Evolutionary conservation across 2,329 filamentous ascomycete genomes (phyloP).

Genomic region (Fusarium nanum): DNA sequence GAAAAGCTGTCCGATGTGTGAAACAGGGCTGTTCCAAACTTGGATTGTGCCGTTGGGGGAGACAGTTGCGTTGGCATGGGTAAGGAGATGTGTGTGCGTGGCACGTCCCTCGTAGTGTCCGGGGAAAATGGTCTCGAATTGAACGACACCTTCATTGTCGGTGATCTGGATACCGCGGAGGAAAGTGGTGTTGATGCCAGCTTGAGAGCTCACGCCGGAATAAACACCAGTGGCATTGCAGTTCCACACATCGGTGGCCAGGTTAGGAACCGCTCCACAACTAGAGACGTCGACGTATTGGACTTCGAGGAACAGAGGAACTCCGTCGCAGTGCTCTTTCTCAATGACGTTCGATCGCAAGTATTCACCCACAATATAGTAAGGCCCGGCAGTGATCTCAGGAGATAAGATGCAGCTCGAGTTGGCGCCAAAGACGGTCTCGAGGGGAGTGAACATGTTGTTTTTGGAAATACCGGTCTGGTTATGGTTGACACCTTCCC

Average conservation of each 20-base stretch:
- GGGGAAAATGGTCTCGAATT: constrained; percentile 18
- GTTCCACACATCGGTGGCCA: constrained; percentile 14
- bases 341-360: constrained; percentile 20
- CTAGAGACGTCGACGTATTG: constrained; percentile 17
- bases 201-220: constrained; percentile 4
- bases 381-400: not conserved
- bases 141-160: constrained; percentile 6
- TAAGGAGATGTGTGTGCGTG: constrained; percentile 12
- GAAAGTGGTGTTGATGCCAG: constrained; percentile 14
- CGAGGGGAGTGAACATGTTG: constrained; percentile 10
- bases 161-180: constrained; percentile 14
- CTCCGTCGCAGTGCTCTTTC: not conserved
- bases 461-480: not conserved
- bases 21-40: constrained; percentile 16
- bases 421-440: constrained; percentile 13
- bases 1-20: constrained; percentile 17
- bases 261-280: constrained; percentile 1
- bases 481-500: constrained; percentile 10
- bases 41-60: constrained; percentile 16
- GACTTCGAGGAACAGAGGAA: constrained; percentile 9
- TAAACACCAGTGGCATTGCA: constrained; percentile 19
- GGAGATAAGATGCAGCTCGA: constrained; percentile 16
- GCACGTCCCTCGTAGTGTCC: constrained; percentile 6
- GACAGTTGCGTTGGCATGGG: not conserved
- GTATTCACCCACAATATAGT: constrained; percentile 9